phyloP scores from a whole-genome alignment of 2,329 filamentous ascomycete species.

The Xylariaceae sp. region DNA sequence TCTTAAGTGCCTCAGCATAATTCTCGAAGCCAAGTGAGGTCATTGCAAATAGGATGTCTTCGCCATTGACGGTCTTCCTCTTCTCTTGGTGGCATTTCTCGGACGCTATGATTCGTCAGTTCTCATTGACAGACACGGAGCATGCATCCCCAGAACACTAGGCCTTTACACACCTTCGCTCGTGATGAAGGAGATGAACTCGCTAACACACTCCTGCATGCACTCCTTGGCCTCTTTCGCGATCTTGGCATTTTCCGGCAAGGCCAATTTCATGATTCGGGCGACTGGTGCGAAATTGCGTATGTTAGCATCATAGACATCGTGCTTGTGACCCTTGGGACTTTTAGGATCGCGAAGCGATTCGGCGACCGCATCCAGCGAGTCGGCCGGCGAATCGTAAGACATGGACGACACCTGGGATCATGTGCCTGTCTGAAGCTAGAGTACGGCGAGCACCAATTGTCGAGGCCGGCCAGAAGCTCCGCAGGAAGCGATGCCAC shows the following conservation, averaged over 20 bases:
- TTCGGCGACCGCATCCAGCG: slow-evolving; percentile 45
- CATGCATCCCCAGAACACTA: background rate
- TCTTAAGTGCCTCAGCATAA: slow-evolving; percentile 95
- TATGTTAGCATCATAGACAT: slow-evolving; percentile 83
- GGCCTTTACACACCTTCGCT: slow-evolving; percentile 73
- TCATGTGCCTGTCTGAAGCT: slow-evolving; percentile 35
- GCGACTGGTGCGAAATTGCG: slow-evolving; percentile 93
- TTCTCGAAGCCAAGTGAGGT: slow-evolving; percentile 98
- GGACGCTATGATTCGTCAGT: slow-evolving; percentile 61
- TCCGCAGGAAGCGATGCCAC: slow-evolving; percentile 47
- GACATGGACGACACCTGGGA: slow-evolving; percentile 47
- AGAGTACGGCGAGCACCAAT: slow-evolving; percentile 38
- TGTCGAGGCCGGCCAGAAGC: slow-evolving; percentile 33
- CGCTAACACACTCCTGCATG: slow-evolving; percentile 99
- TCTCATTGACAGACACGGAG: slow-evolving; percentile 9
- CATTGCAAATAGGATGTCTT: slow-evolving; percentile 99
- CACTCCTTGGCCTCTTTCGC: slow-evolving; percentile 99
- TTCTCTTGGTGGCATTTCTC: slow-evolving; percentile 99
- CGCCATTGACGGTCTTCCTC: slow-evolving; percentile 97
- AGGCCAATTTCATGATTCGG: slow-evolving; percentile 96
- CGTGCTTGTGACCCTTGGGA: slow-evolving; percentile 46
- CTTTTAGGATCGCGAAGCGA: slow-evolving; percentile 46
- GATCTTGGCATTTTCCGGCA: slow-evolving; percentile 98
- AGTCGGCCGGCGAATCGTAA: slow-evolving; percentile 52
- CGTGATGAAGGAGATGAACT: slow-evolving; percentile 99